phyloP scores from a whole-genome alignment of 371 early-diverging fungal genomes.

The Mucor circinelloides region DNA sequence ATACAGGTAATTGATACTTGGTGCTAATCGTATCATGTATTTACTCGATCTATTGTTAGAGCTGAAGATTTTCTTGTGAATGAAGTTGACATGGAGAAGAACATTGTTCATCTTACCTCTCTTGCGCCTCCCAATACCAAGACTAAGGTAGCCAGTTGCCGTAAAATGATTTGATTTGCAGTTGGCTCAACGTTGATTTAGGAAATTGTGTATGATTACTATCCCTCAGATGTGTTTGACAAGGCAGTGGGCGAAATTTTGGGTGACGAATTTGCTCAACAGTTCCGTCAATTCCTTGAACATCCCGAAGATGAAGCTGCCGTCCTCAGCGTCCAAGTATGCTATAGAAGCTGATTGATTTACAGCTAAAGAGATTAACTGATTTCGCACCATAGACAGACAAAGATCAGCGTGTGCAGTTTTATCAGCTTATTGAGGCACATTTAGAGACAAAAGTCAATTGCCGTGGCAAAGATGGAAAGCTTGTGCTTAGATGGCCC shows the following conservation, averaged over 20 bases:
- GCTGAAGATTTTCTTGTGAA: conserved; percentile 90
- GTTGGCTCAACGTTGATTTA: not conserved
- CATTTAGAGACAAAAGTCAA: conserved; percentile 33
- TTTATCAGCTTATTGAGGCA: conserved; percentile 32
- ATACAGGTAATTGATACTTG: conserved; percentile 55
- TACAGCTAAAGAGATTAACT: not conserved
- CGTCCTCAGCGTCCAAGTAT: conserved; percentile 21
- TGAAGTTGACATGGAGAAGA: conserved; percentile 84
- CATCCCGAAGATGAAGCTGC: conserved; percentile 23
- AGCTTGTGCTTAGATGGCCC: conserved; percentile 37
- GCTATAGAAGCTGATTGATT: not conserved
- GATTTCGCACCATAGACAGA: conserved; percentile 16
- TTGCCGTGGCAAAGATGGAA: conserved; percentile 30
- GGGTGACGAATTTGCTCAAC: conserved; percentile 23
- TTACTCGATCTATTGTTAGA: conserved; percentile 21
- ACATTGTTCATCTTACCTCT: conserved; percentile 67
- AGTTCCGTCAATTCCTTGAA: conserved; percentile 32
- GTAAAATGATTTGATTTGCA: not conserved
- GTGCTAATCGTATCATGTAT: not conserved
- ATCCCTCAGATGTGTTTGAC: conserved; percentile 29
- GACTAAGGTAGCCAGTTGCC: conserved; percentile 11
- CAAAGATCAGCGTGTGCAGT: conserved; percentile 26
- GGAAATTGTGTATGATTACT: conserved; percentile 1
- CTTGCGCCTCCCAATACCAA: conserved; percentile 37
- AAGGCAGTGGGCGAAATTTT: conserved; percentile 22